Base-by-base conservation (phyloP, 805 yeast species). In the Nakazawaea ernobii region DNA sequence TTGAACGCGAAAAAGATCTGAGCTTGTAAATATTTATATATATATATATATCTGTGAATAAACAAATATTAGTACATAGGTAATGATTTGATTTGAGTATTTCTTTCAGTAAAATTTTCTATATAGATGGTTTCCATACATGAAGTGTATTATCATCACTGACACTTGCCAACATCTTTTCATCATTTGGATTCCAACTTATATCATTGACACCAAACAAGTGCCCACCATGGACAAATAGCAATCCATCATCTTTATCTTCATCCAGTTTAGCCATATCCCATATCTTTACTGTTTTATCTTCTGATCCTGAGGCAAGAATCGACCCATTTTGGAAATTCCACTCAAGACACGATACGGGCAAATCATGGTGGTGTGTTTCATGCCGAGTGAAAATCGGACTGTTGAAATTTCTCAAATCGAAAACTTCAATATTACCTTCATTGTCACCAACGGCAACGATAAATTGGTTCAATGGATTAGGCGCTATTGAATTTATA, bases 101-200 rank as follows among this genome's bases (percentile, higher is more conserved):
- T 20, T 3, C 5, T 20, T 20, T 20, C 17, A 17, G 29, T 10
- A 4, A 27, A 11, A 10, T 11, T 17, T 24, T 13, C 35, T 40
- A 46, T 35, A 47, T 14, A 38, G 66, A 50, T 0, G 96, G 95
- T 56, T 74, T 79, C 95, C 96, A 91, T 2, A 90, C 63, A 52
- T 91, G 97, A n/a, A 90, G 66, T 1, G 91, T 78, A 59, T 91
- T 91, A 59, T 91, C 97, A 56, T 85, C 89, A 0, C 88, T 80
- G 5, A 86, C 92, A 57, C 89, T 81, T 3, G 88, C 82, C 33
- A 89, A 53, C 74, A 84, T 71, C 77, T 84, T 77, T 4, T 80
- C 77, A 48, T 79, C 86, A 49, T 80, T 80, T 0, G 80, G 76
- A 48, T 86, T 85, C 97, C 97, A 91, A 32, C 80, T 74, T 28